Base-by-base conservation (phyloP, 228 moss, liverwort and hornwort species). In the Sphagnum magellanicum region DNA sequence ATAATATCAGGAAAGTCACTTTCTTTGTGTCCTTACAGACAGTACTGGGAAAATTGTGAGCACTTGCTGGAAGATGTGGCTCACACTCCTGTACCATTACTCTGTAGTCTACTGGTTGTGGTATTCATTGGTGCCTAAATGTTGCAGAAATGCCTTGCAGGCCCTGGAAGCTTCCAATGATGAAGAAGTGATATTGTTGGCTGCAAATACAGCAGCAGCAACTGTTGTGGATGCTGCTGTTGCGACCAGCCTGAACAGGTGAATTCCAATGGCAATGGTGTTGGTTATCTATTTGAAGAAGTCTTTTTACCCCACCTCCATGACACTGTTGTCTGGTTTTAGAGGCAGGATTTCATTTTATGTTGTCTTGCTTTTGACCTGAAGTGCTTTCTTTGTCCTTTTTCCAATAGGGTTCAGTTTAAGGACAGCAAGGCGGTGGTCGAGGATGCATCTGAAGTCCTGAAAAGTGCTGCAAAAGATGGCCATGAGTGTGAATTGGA, bases 201-300 rank as follows among this genome's bases (percentile, higher is more conserved):
- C 98, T 76, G 98, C 98, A 70, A 87, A 89, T 75, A 86, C 87
- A 70, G 98, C 98, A 75, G 98, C 94, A 60, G 83, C 90, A 60
- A 90, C 94, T 67, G 98, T 98, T 81, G 94, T 98, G 58, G 98
- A 98, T 80, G 98, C 98, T 64, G 98, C 92, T 59, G 78, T 84
- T 63, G 81, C 88, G 68, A 85, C 88, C 66, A 81, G 72, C 67
- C 79, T 85, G 68, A 76, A 80, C 76, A 81, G 86, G 85, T 86
- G 73, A 71, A 50, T 67, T 52, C 50, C 48, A 3, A 5, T 59
- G 32, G 32, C 32, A 32, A 32, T 32, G 32, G 11, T 49, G 58
- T 46, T 14, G 61, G 15, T 47, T 62, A 16, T 0, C 5, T 14
- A 47, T 62, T 4, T 8, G 16, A 16, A 10, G 17, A 62, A 14